Conservation (phyloP, 2,329 filamentous ascomycete genomes). For the Phoma sp. region DNA sequence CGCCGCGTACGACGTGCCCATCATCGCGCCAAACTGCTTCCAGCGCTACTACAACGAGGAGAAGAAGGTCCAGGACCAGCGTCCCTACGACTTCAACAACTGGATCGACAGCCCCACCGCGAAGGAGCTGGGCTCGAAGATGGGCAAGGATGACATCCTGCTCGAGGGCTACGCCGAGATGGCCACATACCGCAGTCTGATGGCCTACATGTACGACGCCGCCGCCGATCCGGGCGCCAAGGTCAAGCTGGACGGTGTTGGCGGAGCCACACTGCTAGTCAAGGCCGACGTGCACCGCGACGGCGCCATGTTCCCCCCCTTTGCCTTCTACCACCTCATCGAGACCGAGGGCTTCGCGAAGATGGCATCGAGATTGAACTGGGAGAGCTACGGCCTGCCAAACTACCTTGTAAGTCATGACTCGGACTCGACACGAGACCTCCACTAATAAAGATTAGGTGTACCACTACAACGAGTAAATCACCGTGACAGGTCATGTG, state of each 20-base stretch:
- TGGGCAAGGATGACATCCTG: constrained; percentile 91
- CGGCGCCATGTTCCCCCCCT: constrained; percentile 97
- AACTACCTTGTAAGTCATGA: constrained; percentile 95
- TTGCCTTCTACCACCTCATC: constrained; percentile 94
- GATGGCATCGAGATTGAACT: constrained; percentile 90
- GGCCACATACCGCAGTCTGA: constrained; percentile 88
- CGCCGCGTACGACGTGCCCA: constrained; percentile 83
- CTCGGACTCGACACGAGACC: too few species aligned
- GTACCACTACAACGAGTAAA: constrained; percentile 87
- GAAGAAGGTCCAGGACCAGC: constrained; percentile 73
- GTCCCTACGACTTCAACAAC: constrained; percentile 96
- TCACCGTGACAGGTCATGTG: neutral
- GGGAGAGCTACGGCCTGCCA: constrained; percentile 85
- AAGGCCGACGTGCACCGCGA: constrained; percentile 97
- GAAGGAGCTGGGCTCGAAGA: constrained; percentile 74
- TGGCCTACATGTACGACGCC: constrained; percentile 79
- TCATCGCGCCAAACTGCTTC: constrained; percentile 95
- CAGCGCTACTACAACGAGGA: constrained; percentile 78
- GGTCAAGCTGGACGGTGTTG: constrained; percentile 88
- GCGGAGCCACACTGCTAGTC: constrained; percentile 89
- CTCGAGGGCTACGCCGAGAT: constrained; percentile 93
- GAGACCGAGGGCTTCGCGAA: constrained; percentile 98
- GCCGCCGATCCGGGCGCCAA: constrained; percentile 63
- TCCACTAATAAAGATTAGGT: constrained; percentile 62
- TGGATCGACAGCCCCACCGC: constrained; percentile 92